Base-by-base conservation (phyloP, 345 rosid genomes). In the Eucalyptus viminalis region DNA sequence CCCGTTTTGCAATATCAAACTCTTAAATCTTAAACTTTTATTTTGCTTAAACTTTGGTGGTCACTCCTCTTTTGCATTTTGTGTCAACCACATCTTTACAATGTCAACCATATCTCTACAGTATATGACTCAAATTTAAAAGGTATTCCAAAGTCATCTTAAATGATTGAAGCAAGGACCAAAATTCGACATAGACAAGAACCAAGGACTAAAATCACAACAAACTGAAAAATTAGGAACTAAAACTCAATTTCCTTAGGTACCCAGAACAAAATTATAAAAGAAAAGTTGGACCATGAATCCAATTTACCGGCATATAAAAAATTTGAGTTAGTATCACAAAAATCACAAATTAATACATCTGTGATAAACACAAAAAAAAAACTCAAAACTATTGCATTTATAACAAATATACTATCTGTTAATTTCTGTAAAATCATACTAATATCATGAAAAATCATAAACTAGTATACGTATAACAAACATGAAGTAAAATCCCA, bases 401-500 rank as follows among this genome's bases (percentile, higher is more conserved):
- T 6, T 50, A 50, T 50, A 7, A 49, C 2, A 49, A 49, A 49
- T 49, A 49, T 49, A 14, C 0, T 54, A 54, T 19, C 5, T 25
- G 24, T 56, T 56, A 56, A 56, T 56, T 56, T 56, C 6, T 24
- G 13, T 9, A 17, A 21, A 27, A 60, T 60, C 1, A 27, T 0
- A 60, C 4, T 25, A 27, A 60, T 60, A 12, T 12, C 4, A 27
- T 6, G 7, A 60, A 60, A 60, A 60, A 56, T 9, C 3, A 56
- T 3, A 56, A 56, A 56, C 6, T 10, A 24, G 6, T 56, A 56
- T 2, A 12, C 1, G 0, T 60, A 4, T 27, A 29, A 60, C 0
- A 60, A 60, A 60, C 1, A 6, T 2, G 29, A 29, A 6, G 17
- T 6, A 12, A 62, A 62, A 62, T 62, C 8, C 9, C 0, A 62